Evolutionary conservation across 1,139 yeast species (phyloP), one percentile per base, ranked within the genome.

Genomic region (Debaryomycetaceae sp.): DNA sequence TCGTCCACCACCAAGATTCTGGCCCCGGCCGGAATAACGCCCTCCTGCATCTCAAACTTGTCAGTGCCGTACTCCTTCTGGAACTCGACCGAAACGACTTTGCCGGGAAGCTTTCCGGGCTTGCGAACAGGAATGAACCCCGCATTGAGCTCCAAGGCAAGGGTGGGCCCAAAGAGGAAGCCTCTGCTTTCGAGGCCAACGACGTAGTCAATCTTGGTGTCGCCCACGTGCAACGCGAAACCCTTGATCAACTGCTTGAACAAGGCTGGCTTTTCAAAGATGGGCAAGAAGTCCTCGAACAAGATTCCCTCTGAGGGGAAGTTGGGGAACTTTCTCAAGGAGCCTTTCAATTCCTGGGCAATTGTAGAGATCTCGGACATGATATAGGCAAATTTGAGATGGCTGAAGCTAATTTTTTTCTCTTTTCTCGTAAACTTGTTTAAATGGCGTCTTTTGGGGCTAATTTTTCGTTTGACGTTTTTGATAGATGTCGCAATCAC

Each of bases 141-240:
- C 27, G 93, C 91, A 40, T 82, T 80, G 38, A 91, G 62, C 37
- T 86, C 91, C 43, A 91, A 72, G 6, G 98, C 98, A 45, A 91
- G 70, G 23, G 97, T 68, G 30, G 99, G 98, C 8, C 97, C 99
- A 48, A 91, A 91, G 39, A 91, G 69, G 57, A 91, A 91, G 2
- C 99, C 99, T 59, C 99, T 82, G 34, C 96, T 85, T 60, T 91
- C 99, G 44, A 93, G 73, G 25, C 97, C 99, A 33, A 91, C 88
- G 42, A 91, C 73, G 52, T 83, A 91, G 52, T 91, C 97, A 38
- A 89, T 75, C 48, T 84, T 79, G 36, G 63, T 60, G 42, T 71
- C 73, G 35, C 77, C 78, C 41, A 91, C 55, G 51, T 84, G 94
- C 39, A 77, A 56, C 60, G 81, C 78, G 65, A 89, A 83, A 13